Evolutionary conservation across 1,139 yeast genomes (phyloP).

Genomic region (Candida gigantensis): DNA sequence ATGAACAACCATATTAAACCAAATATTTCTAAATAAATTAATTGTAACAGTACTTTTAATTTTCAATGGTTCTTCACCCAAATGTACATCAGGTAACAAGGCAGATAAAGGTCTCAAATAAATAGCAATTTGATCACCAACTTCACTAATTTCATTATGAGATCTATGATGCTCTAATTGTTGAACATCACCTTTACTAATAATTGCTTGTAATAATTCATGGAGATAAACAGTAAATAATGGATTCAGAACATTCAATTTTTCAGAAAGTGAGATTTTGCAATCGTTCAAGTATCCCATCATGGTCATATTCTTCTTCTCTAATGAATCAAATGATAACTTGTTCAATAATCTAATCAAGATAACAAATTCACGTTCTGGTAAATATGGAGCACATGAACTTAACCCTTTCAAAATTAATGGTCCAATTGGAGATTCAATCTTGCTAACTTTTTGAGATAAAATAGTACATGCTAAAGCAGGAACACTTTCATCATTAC

Average conservation of each 20-base stretch:
- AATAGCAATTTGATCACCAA: conserved; percentile 67
- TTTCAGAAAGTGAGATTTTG: conserved; percentile 53
- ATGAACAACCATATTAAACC: conserved; percentile 94
- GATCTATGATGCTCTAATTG: conserved; percentile 80
- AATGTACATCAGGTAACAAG: conserved; percentile 61
- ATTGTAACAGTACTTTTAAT: conserved; percentile 49
- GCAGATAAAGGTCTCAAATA: conserved; percentile 75
- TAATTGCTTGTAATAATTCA: conserved; percentile 66
- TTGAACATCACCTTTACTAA: conserved; percentile 81
- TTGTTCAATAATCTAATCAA: conserved; percentile 51
- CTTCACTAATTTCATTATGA: conserved; percentile 72
- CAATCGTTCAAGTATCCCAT: conserved; percentile 46
- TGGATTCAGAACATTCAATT: conserved; percentile 41
- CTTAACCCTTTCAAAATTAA: conserved; percentile 57
- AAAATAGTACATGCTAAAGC: conserved; percentile 80
- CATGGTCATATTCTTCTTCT: conserved; percentile 33
- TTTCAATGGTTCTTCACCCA: conserved; percentile 35
- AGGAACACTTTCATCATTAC: conserved; percentile 75
- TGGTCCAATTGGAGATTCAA: conserved; percentile 38
- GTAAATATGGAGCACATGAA: conserved; percentile 57
- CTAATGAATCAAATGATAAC: conserved; percentile 34
- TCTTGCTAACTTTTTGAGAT: conserved; percentile 70
- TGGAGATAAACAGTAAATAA: conserved; percentile 60
- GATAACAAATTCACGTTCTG: conserved; percentile 59
- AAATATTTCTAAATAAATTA: conserved; percentile 75